Conservation (phyloP, 164 flowering plant genomes). For the Dillenia turbinata region DNA sequence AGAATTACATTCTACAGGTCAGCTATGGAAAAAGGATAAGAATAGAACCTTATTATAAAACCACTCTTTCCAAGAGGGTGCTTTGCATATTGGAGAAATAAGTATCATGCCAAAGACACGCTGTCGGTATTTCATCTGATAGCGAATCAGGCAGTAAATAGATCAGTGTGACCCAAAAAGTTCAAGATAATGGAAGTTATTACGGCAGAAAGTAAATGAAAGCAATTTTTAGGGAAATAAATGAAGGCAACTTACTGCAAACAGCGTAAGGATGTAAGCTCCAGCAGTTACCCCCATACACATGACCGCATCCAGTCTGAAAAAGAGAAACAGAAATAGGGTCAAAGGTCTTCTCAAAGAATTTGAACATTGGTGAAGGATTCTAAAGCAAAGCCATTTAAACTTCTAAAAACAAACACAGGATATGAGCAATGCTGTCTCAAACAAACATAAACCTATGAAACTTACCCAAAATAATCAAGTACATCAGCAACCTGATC, state of each 20-base stretch:
- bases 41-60: slow-evolving; percentile 35
- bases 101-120: slow-evolving; percentile 44
- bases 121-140: slow-evolving; percentile 32
- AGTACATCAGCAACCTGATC: slow-evolving; percentile 70
- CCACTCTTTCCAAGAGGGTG: slow-evolving; percentile 50
- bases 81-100: slow-evolving; percentile 38
- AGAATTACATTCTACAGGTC: too few relatives aligned
- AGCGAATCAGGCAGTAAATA: too few relatives aligned
- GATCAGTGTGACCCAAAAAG: too few relatives aligned
- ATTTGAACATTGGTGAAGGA: too few relatives aligned
- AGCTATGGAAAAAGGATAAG: too few relatives aligned
- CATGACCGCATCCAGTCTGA: slow-evolving; percentile 40
- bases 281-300: slow-evolving; percentile 50
- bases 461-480: slow-evolving; percentile 31
- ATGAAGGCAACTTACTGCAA: slow-evolving; percentile 26
- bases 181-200: too few relatives aligned
- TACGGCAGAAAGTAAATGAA: too few relatives aligned
- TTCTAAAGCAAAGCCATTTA: too few relatives aligned
- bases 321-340: background rate
- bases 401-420: too few relatives aligned
- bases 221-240: too few relatives aligned
- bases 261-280: slow-evolving; percentile 44
- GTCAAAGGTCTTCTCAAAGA: too few relatives aligned
- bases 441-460: background rate
- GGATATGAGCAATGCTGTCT: too few relatives aligned